Base-by-base conservation (phyloP, 192 early-diverging fungal species). In the Neocallimastix lanati region DNA sequence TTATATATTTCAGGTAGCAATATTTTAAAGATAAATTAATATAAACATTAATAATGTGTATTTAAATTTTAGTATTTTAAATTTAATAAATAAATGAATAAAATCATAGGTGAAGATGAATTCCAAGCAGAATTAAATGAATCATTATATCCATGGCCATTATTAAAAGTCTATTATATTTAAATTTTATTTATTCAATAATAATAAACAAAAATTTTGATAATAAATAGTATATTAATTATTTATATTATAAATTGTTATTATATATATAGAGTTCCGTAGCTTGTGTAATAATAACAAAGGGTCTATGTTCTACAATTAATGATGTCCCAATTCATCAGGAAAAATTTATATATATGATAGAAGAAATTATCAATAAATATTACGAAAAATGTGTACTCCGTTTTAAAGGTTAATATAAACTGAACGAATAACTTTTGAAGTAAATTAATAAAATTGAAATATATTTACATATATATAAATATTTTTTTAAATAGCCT, bases 161-260 rank as follows among this genome's bases (percentile, higher is more conserved):
- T 94, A 78, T 79, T 90, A 30, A 93, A 93, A 84, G 92, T 93
- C 81, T n/a, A n/a, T n/a, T n/a, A n/a, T n/a, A n/a, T n/a, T n/a
- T n/a, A n/a, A n/a, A n/a, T n/a, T n/a, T n/a, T n/a, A n/a, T n/a
- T n/a, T n/a, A n/a, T n/a, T n/a, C n/a, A n/a, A n/a, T n/a, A n/a
- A n/a, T n/a, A n/a, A n/a, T n/a, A n/a, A n/a, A n/a, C n/a, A n/a
- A n/a, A n/a, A n/a, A n/a, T n/a, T n/a, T n/a, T n/a, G n/a, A n/a
- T n/a, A n/a, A n/a, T n/a, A n/a, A n/a, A n/a, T n/a, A n/a, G n/a
- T n/a, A n/a, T n/a, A n/a, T n/a, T n/a, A n/a, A n/a, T n/a, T n/a
- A n/a, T n/a, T n/a, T n/a, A n/a, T n/a, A n/a, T n/a, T n/a, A n/a
- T n/a, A n/a, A n/a, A n/a, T n/a, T n/a, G n/a, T n/a, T n/a, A n/a